These are phyloP conservation scores for Lipomyces orientalis DNA, from an alignment of 805 yeast genomes.

Conservation along the genomic window DNA sequence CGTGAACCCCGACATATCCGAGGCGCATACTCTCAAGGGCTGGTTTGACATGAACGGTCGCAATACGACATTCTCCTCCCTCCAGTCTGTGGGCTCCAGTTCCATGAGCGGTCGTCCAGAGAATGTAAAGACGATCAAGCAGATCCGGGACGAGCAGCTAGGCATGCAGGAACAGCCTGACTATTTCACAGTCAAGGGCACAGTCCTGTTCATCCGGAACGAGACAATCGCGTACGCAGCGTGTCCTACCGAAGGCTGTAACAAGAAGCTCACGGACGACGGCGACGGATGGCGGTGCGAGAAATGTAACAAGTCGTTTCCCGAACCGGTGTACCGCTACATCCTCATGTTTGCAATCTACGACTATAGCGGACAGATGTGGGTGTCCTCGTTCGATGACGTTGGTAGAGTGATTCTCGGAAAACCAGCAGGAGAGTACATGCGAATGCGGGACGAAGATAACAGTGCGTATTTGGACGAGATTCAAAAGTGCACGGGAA, in stretches of 20 bases:
- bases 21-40: slow-evolving; percentile 86
- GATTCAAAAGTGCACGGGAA: slow-evolving; percentile 61
- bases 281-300: slow-evolving; percentile 90
- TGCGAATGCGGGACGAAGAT: slow-evolving; percentile 42
- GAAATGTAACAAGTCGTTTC: slow-evolving; percentile 74
- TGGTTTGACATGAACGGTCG: slow-evolving; percentile 90
- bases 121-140: slow-evolving; percentile 68
- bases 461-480: slow-evolving; percentile 48
- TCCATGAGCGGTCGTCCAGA: slow-evolving; percentile 50
- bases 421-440: slow-evolving; percentile 65
- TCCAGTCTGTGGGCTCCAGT: slow-evolving; percentile 50
- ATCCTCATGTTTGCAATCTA: slow-evolving; percentile 75
- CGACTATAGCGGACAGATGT: slow-evolving; percentile 81
- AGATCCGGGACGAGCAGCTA: slow-evolving; percentile 67
- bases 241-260: slow-evolving; percentile 76
- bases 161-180: slow-evolving; percentile 82
- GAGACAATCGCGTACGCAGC: slow-evolving; percentile 90
- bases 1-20: slow-evolving; percentile 86
- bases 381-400: slow-evolving; percentile 88
- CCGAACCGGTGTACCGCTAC: slow-evolving; percentile 78
- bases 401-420: slow-evolving; percentile 75
- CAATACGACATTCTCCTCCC: slow-evolving; percentile 57
- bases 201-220: slow-evolving; percentile 69
- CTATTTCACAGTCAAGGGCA: slow-evolving; percentile 75
- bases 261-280: slow-evolving; percentile 79